These are phyloP conservation scores for Pleurotus platypus DNA, from an alignment of 768 basidiomycete genomes.

Conservation along the genomic window DNA sequence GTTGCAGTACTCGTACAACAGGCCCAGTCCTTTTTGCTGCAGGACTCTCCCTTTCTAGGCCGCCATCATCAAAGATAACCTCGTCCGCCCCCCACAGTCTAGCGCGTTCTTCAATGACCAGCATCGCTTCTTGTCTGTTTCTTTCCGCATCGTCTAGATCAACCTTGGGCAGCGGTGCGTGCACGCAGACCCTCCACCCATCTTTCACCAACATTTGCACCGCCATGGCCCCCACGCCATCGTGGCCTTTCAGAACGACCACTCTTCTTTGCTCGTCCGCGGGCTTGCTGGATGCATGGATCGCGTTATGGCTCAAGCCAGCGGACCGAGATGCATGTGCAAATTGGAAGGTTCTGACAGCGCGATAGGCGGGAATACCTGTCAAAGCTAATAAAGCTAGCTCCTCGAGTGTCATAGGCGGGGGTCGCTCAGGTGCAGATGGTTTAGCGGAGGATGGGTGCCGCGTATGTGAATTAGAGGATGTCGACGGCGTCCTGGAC, in stretches of 20 bases:
- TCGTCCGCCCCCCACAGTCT: slow-evolving; percentile 75
- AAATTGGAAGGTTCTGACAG: slow-evolving; percentile 63
- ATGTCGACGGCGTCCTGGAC: slow-evolving; percentile 4
- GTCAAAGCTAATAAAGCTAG: slow-evolving; percentile 77
- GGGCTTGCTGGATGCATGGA: background rate
- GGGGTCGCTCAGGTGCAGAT: background rate
- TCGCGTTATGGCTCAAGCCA: background rate
- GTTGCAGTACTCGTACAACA: slow-evolving; percentile 47
- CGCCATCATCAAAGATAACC: slow-evolving; percentile 65
- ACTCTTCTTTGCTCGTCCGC: slow-evolving; percentile 21
- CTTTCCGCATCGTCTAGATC: slow-evolving; percentile 18
- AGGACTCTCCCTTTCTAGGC: slow-evolving; percentile 23
- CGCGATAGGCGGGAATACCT: slow-evolving; percentile 80
- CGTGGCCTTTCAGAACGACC: slow-evolving; percentile 71
- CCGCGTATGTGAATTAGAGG: background rate
- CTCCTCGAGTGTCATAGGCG: slow-evolving; percentile 52
- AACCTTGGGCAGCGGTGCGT: slow-evolving; percentile 38
- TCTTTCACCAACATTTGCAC: slow-evolving; percentile 69
- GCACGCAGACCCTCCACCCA: slow-evolving; percentile 76
- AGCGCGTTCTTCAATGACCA: slow-evolving; percentile 47
- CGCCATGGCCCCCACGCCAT: slow-evolving; percentile 72
- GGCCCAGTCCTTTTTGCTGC: slow-evolving; percentile 38
- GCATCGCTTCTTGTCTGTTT: slow-evolving; percentile 31
- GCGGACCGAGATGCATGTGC: slow-evolving; percentile 31
- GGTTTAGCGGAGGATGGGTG: slow-evolving; percentile 1